Conservation (phyloP, 202 grass and related monocot species). For the Setaria viridis region DNA sequence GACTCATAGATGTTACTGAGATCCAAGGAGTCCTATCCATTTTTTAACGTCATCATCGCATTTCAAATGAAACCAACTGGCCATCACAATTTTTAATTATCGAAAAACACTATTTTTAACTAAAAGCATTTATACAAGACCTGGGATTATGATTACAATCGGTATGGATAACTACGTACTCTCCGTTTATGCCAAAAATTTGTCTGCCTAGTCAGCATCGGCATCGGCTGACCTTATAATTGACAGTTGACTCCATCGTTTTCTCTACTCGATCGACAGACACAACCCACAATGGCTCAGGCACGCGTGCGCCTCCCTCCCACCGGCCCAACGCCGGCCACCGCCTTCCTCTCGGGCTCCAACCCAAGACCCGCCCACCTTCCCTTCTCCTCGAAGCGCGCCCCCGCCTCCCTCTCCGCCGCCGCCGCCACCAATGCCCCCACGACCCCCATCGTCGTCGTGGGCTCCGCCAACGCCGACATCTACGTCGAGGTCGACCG, state of each 20-base stretch:
- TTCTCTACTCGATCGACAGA: neutral
- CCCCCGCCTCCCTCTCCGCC: slow-evolving; percentile 22
- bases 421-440: slow-evolving; percentile 23
- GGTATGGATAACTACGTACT: too few relatives aligned
- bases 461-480: slow-evolving; percentile 96
- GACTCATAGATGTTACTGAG: too few relatives aligned
- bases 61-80: too few relatives aligned
- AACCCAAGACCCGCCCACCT: slow-evolving; percentile 37
- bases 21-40: too few relatives aligned
- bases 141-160: too few relatives aligned
- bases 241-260: slow-evolving; percentile 16
- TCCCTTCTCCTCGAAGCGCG: slow-evolving; percentile 57
- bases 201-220: neutral
- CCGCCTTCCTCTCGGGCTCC: slow-evolving; percentile 42
- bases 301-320: slow-evolving; percentile 42
- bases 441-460: slow-evolving; percentile 67
- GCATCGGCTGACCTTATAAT: neutral
- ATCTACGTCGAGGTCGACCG: slow-evolving; percentile 96
- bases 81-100: too few relatives aligned
- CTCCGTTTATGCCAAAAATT: neutral
- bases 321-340: slow-evolving; percentile 45
- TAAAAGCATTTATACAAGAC: too few relatives aligned
- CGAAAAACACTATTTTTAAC: too few relatives aligned
- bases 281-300: slow-evolving; percentile 32
- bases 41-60: too few relatives aligned